Base-by-base conservation (phyloP, 495 filamentous ascomycete species). In the Talaromyces stipitatus region DNA sequence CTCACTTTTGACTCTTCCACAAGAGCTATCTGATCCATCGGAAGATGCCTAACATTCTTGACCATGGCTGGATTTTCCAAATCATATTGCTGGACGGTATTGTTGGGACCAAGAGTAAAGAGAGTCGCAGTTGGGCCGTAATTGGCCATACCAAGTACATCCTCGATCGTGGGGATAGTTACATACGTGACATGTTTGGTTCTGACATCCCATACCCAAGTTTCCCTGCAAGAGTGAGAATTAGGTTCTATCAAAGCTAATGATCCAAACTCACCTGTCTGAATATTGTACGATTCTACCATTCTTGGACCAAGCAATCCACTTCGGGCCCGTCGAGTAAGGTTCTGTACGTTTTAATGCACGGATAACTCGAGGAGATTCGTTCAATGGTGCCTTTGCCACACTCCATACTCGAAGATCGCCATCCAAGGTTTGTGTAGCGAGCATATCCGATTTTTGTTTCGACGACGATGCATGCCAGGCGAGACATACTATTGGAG, bases 231-330 rank as follows among this genome's bases (percentile, higher is more conserved):
- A 58, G 56, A 43, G 58, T 47, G 61, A 51, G 57, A 61, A 51
- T 55, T 55, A 57, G 50, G 16, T 20, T 47, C 29, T 16, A 50
- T 4, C 28, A 32, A 45, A 48, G 16, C 27, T 12, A 33, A 29
- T 46, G 14, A 28, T 29, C 38, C 32, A n/a, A 60, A 81, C 90
- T 77, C 73, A 97, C 92, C 89, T 84, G 71, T 97, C 91, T 7
- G 91, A 83, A 72, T 84, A 92, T 72, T 99, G 94, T 51, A 99
- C 80, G 59, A 99, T 91, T 61, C 89, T 86, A 26, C 94, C 94
- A 74, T 95, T 96, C 74, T 95, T 97, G 3, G 95, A 97, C 94
- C 94, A 99, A 23, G 82, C 88, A 79, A 96, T 89, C 92, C 92
- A 99, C 68, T 96, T 95, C 18, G 87, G 89, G 9, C 91, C 91